Conservation (phyloP, 768 basidiomycete genomes). For the Boletus tylopilopsis region DNA sequence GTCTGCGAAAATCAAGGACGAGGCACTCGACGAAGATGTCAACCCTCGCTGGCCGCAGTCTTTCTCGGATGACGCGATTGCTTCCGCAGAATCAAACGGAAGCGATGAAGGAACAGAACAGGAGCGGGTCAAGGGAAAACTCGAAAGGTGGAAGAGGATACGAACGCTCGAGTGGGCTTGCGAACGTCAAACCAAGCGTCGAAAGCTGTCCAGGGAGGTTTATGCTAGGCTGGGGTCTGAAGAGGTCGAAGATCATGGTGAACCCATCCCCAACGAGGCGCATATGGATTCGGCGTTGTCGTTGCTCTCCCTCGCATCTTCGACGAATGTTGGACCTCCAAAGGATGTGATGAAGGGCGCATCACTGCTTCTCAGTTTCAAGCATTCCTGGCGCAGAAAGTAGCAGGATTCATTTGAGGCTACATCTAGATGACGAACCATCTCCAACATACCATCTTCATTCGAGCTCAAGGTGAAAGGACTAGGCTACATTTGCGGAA, state of each 20-base stretch:
- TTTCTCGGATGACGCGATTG: neutral
- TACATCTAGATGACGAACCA: conserved; percentile 16
- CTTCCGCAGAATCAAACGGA: neutral
- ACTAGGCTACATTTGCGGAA: conserved; percentile 30
- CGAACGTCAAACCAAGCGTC: conserved; percentile 37
- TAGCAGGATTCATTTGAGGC: conserved; percentile 17
- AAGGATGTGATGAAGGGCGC: conserved; percentile 27
- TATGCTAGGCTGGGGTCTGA: conserved; percentile 16
- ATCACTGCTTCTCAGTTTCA: conserved; percentile 28
- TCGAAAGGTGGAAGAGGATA: conserved; percentile 17
- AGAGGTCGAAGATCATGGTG: conserved; percentile 11
- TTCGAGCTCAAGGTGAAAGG: conserved; percentile 10
- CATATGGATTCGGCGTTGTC: conserved; percentile 28
- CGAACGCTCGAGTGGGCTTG: conserved; percentile 46
- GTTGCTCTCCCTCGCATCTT: conserved; percentile 27
- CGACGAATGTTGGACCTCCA: conserved; percentile 1
- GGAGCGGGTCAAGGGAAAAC: conserved; percentile 9
- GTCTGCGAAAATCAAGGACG: neutral
- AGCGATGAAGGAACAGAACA: neutral
- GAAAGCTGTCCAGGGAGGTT: conserved; percentile 23
- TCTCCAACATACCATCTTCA: conserved; percentile 24
- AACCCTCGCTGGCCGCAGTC: neutral
- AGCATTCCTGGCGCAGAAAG: conserved; percentile 28
- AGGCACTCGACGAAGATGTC: conserved; percentile 1
- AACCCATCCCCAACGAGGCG: conserved; percentile 3